Conservation (phyloP, 2,329 filamentous ascomycete species). For the Aspergillus novofumigatus region DNA sequence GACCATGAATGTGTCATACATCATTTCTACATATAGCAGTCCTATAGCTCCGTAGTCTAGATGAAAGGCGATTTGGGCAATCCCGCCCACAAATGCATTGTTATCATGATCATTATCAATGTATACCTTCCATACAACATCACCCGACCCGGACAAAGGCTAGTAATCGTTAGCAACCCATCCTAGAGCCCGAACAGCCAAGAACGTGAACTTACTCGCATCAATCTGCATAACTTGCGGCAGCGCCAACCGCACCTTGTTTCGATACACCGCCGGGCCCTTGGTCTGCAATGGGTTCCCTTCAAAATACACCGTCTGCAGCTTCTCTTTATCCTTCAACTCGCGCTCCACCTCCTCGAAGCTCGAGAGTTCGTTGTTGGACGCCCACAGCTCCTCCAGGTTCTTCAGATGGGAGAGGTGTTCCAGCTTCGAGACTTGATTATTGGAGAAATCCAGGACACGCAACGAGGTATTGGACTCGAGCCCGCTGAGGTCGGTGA, state of each 20-base stretch:
- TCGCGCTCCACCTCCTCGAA: constrained; percentile 77
- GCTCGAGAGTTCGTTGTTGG: constrained; percentile 75
- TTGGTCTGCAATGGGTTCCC: constrained; percentile 82
- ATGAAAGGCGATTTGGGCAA: neutral
- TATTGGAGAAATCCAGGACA: constrained; percentile 85
- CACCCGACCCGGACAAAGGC: constrained; percentile 10
- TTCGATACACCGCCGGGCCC: constrained; percentile 81
- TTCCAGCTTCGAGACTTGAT: constrained; percentile 70
- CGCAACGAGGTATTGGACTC: constrained; percentile 63
- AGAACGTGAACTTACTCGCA: constrained; percentile 62
- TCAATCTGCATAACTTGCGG: constrained; percentile 92
- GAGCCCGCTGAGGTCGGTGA: constrained; percentile 72
- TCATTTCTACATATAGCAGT: neutral
- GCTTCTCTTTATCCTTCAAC: constrained; percentile 69
- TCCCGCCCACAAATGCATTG: neutral
- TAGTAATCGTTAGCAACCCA: neutral
- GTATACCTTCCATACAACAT: neutral
- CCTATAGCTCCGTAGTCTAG: neutral
- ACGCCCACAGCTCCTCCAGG: constrained; percentile 91
- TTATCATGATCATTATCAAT: neutral
- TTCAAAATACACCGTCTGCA: constrained; percentile 94
- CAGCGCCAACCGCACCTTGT: constrained; percentile 83
- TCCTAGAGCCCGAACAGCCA: neutral
- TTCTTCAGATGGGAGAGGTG: constrained; percentile 65
- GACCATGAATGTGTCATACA: neutral